These are phyloP conservation scores for Lactuca saligna DNA, from an alignment of 129 eudicot species.

Conservation along the genomic window DNA sequence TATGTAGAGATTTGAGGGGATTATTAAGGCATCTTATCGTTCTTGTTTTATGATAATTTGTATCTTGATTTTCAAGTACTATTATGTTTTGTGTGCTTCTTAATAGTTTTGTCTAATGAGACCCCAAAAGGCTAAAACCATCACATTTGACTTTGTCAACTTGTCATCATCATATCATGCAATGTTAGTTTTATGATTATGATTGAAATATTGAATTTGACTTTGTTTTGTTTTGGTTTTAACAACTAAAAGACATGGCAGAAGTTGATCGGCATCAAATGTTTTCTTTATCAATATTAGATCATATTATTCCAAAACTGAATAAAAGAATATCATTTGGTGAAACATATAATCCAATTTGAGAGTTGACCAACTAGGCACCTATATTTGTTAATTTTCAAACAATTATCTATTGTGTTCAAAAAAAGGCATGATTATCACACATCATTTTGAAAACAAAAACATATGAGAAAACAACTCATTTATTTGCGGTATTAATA, in stretches of 20 bases:
- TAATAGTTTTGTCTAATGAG: no score
- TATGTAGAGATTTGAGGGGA: constrained; percentile 35
- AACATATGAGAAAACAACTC: no score
- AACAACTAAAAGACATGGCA: background rate
- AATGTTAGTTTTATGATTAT: no score
- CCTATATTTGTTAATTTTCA: background rate
- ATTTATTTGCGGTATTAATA: no score
- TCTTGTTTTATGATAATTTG: constrained; percentile 16
- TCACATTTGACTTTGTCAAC: no score
- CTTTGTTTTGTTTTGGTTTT: no score
- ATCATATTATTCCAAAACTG: background rate
- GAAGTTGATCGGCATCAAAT: background rate
- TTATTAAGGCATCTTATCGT: constrained; percentile 22
- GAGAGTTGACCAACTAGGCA: background rate
- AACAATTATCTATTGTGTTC: background rate
- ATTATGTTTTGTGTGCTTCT: background rate
- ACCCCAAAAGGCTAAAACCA: no score
- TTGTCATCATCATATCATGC: no score
- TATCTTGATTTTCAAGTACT: background rate
- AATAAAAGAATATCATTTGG: background rate
- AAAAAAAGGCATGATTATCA: background rate
- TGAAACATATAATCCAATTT: background rate
- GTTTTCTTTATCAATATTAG: background rate
- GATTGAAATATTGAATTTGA: no score
- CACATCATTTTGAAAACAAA: background rate